phyloP scores from a whole-genome alignment of 805 yeast genomes.

The Hanseniaspora clermontiae region DNA sequence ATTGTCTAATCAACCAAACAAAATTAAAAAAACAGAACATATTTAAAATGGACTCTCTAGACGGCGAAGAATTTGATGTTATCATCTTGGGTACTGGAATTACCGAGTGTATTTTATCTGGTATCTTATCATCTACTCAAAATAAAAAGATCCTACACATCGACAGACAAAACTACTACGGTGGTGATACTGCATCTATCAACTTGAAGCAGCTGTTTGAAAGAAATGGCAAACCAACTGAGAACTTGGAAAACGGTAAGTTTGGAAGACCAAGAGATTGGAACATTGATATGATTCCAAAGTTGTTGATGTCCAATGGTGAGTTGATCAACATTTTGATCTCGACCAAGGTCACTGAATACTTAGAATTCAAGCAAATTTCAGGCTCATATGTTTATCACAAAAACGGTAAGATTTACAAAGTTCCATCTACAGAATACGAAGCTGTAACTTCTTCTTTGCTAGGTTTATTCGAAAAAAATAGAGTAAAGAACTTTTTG shows the following conservation, averaged over 20 bases:
- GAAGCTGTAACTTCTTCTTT: conserved; percentile 87
- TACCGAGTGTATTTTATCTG: conserved; percentile 91
- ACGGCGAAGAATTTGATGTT: conserved; percentile 75
- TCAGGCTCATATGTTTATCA: conserved; percentile 87
- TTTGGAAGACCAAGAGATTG: conserved; percentile 92
- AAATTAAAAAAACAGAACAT: background rate
- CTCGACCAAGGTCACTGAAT: conserved; percentile 91
- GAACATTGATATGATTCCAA: conserved; percentile 95
- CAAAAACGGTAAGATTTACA: conserved; percentile 77
- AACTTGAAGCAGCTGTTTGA: conserved; percentile 55
- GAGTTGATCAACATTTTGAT: conserved; percentile 90
- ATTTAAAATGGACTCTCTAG: conserved; percentile 48
- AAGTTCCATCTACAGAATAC: conserved; percentile 82
- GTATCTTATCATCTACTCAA: conserved; percentile 76
- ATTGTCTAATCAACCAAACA: background rate
- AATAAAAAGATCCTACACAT: conserved; percentile 95
- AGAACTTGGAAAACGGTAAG: conserved; percentile 45
- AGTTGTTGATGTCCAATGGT: conserved; percentile 94
- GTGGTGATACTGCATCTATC: conserved; percentile 81
- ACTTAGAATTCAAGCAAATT: conserved; percentile 90
- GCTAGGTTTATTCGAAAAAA: conserved; percentile 92
- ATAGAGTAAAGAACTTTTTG: conserved; percentile 83
- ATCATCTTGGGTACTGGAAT: conserved; percentile 91
- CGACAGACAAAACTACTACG: conserved; percentile 92
- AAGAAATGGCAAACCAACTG: conserved; percentile 69